Evolutionary conservation across 140 eudicot species (phyloP), one percentile per base, ranked within the genome.

Genomic region (Ambrosia hybrid): DNA sequence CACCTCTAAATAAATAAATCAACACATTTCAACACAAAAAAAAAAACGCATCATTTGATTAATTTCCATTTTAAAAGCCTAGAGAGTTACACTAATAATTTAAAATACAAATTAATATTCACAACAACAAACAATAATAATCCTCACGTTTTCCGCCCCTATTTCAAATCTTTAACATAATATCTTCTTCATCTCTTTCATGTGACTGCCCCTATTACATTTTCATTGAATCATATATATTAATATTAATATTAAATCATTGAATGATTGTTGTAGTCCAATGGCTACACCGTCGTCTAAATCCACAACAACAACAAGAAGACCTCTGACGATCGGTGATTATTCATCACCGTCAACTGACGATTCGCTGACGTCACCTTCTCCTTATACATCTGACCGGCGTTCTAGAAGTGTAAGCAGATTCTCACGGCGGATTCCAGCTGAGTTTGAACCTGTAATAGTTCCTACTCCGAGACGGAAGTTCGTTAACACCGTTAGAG

Each of bases 271-370:
- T 37, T 12, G 34, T 8, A 2, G n/a, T 70, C 68, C 68, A 48
- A 93, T 93, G 98, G 97, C 98, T 5, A 87, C 97, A 57, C 85
- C 98, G 51, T 89, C 98, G 2, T 90, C 90, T 85, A 93, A 82
- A 75, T 93, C 98, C 9, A 90, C 98, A 10, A 90, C 98, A 0
- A 79, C 68, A 83, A 72, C n/a, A n/a, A n/a, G n/a, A n/a, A n/a
- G 98, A 46, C 66, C 90, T 53, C 80, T 95, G 59, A 56, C 96
- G 59, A 56, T 86, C n/a, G 87, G 79, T 1, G 75, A 16, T 57
- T 39, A 16, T 57, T 39, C 83, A 11, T 68, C 80, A 55, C 76
- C 88, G 5, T 68, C 70, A 6, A 58, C 81, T 37, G 91, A 76
- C 17, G 80, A 77, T 26, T 84, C 94, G 67, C 71, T 77, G 15